These are phyloP conservation scores for Daedalea quercina DNA, from an alignment of 768 basidiomycete genomes.

Conservation along the genomic window DNA sequence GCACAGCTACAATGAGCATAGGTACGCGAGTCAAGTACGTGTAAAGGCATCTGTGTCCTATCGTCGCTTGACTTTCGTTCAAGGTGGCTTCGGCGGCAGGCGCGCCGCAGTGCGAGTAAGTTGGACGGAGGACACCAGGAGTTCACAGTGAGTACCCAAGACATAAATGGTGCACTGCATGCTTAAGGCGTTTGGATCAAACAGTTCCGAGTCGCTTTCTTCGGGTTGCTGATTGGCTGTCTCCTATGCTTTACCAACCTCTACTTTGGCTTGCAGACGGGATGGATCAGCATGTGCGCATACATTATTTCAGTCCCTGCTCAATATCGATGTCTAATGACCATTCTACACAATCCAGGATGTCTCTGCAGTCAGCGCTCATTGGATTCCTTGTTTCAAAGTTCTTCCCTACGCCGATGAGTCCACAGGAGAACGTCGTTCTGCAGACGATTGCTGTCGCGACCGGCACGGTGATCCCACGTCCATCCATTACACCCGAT, in stretches of 20 bases:
- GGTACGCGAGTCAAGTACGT: not conserved
- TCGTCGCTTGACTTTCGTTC: not conserved
- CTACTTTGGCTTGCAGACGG: constrained; percentile 81
- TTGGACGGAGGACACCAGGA: constrained; percentile 11
- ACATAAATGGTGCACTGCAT: not conserved
- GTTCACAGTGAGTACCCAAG: constrained; percentile 9
- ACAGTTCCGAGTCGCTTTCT: constrained; percentile 47
- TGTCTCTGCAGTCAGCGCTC: constrained; percentile 92
- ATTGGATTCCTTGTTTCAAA: constrained; percentile 85
- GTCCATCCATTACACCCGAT: not conserved
- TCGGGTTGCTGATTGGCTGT: constrained; percentile 81
- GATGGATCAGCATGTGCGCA: constrained; percentile 84
- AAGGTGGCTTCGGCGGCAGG: constrained; percentile 7
- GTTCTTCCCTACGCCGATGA: constrained; percentile 63
- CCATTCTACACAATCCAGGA: too few relatives aligned
- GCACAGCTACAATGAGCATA: not conserved
- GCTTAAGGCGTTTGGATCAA: not conserved
- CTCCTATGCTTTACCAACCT: constrained; percentile 90
- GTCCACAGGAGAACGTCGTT: constrained; percentile 91
- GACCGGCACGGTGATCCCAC: constrained; percentile 54
- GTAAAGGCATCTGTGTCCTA: not conserved
- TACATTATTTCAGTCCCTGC: constrained; percentile 1
- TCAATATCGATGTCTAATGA: not conserved
- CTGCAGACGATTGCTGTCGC: constrained; percentile 95
- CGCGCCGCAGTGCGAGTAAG: constrained; percentile 5